Conservation (phyloP, 228 moss, liverwort and hornwort species). For the Sphagnum fallax region DNA sequence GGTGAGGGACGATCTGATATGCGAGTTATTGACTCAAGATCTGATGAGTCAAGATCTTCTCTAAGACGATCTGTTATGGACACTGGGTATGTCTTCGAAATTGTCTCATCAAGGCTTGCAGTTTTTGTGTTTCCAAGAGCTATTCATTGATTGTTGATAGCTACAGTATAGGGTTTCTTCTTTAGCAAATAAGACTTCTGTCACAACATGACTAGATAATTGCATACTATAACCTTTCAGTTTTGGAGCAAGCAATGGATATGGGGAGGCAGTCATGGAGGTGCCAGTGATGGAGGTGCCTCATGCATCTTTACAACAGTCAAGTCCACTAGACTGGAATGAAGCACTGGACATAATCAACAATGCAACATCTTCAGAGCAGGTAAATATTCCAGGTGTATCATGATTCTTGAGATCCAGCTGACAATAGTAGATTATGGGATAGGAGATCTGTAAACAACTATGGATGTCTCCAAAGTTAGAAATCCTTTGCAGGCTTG, state of each 20-base stretch:
- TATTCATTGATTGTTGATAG: no score
- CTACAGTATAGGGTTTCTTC: no score
- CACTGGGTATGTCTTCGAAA: constrained; percentile 25
- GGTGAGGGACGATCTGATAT: constrained; percentile 67
- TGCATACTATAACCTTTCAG: constrained; percentile 15
- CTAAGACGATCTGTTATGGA: constrained; percentile 52
- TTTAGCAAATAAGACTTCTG: no score
- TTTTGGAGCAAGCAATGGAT: constrained; percentile 46
- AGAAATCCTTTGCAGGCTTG: no score
- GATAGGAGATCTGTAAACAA: no score
- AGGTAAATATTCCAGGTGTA: constrained; percentile 18
- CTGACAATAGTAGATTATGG: no score
- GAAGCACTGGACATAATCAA: constrained; percentile 94
- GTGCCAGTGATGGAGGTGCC: constrained; percentile 6
- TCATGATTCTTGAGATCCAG: no score
- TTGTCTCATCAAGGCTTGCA: not conserved
- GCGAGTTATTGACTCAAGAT: constrained; percentile 43
- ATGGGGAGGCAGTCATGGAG: constrained; percentile 46
- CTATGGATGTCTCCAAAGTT: no score
- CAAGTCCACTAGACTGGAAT: constrained; percentile 88
- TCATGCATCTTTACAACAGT: constrained; percentile 45
- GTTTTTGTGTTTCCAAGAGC: no score
- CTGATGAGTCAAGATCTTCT: constrained; percentile 49
- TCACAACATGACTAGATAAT: no score
- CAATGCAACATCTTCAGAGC: constrained; percentile 75